phyloP scores from a whole-genome alignment of 2,329 filamentous ascomycete species.

The Pseudocercospora fuligena region DNA sequence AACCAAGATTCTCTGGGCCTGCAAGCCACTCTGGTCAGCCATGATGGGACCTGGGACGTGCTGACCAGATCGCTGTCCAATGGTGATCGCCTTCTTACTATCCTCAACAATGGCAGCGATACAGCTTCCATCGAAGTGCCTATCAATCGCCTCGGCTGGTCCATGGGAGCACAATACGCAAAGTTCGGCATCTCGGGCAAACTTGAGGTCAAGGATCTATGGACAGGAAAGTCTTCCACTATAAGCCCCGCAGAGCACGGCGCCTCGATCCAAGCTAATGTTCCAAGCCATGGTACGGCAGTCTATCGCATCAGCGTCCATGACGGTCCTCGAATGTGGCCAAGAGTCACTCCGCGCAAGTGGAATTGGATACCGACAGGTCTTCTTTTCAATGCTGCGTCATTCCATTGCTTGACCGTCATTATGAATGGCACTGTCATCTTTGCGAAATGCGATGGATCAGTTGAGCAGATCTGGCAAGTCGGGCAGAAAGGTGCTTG shows the following conservation, averaged over 20 bases:
- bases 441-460: neutral
- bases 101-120: constrained; percentile 6
- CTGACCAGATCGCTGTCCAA: neutral
- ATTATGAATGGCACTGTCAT: neutral
- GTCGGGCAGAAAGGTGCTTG: neutral
- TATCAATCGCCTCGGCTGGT: too few relatives aligned
- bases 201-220: neutral
- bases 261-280: neutral
- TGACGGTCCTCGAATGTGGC: too few relatives aligned
- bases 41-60: constrained; percentile 5
- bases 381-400: neutral
- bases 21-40: constrained; percentile 5
- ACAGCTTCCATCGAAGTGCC: neutral
- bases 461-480: neutral
- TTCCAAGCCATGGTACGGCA: neutral
- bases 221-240: neutral
- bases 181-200: neutral
- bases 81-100: constrained; percentile 2
- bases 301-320: neutral
- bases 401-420: neutral
- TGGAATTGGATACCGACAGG: neutral
- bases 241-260: neutral
- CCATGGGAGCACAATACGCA: neutral
- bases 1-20: constrained; percentile 1
- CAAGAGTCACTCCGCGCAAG: neutral